Conservation (phyloP, 176 grass and related monocot genomes). For the Carex littledalei region DNA sequence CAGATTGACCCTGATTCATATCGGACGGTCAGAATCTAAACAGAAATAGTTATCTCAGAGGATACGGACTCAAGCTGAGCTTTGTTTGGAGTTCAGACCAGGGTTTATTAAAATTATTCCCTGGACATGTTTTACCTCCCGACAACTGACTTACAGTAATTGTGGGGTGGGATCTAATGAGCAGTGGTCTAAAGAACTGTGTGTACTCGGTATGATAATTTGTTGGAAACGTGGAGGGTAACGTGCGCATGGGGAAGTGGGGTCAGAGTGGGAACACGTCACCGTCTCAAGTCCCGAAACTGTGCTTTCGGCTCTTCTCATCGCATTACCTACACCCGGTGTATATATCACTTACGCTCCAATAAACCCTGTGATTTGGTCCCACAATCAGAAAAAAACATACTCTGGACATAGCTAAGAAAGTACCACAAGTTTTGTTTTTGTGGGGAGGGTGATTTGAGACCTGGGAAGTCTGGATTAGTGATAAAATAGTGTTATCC, state of each 20-base stretch:
- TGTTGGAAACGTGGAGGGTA: slow-evolving; percentile 13
- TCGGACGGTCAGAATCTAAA: too few species aligned
- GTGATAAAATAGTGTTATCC: slow-evolving; percentile 10
- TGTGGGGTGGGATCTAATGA: neutral
- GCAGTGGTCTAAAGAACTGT: slow-evolving; percentile 23
- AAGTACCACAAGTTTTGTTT: neutral
- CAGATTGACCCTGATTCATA: too few species aligned
- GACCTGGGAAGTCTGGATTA: neutral
- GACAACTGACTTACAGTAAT: neutral
- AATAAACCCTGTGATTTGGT: neutral
- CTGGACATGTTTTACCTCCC: neutral
- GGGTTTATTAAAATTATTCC: neutral
- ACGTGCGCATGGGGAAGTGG: slow-evolving; percentile 33
- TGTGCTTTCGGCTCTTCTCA: slow-evolving; percentile 4
- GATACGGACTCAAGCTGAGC: neutral
- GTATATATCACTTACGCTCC: neutral
- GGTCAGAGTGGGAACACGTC: slow-evolving; percentile 19
- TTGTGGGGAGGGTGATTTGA: neutral
- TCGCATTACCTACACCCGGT: neutral
- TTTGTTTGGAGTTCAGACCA: neutral
- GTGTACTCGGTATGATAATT: slow-evolving; percentile 7
- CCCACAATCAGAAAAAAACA: neutral
- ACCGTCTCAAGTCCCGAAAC: slow-evolving; percentile 3
- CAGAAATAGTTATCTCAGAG: too few species aligned
- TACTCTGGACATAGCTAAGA: neutral